Conservation (phyloP, 1,284 basidiomycete species). For the Ustilago curta region DNA sequence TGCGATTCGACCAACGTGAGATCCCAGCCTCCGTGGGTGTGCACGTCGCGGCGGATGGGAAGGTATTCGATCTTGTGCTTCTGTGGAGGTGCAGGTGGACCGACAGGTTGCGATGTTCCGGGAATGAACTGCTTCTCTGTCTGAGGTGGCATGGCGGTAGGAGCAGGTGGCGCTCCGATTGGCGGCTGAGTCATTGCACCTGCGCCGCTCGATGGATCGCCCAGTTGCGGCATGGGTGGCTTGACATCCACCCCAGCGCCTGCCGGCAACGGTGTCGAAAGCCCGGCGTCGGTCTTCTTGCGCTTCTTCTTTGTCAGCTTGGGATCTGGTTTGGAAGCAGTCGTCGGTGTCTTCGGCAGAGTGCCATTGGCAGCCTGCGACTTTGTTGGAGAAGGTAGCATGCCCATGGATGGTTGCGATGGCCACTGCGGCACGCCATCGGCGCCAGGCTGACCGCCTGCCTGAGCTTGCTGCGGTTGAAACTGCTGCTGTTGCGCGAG, state of each 20-base stretch:
- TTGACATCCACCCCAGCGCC: constrained; percentile 28
- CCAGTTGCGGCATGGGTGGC: constrained; percentile 29
- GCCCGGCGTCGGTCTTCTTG: constrained; percentile 39
- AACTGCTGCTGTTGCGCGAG: constrained; percentile 33
- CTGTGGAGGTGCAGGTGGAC: constrained; percentile 61
- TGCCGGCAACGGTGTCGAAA: constrained; percentile 22
- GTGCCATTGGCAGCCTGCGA: constrained; percentile 20
- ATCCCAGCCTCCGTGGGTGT: constrained; percentile 88
- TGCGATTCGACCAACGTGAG: constrained; percentile 79
- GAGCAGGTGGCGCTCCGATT: constrained; percentile 1
- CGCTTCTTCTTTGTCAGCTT: constrained; percentile 47
- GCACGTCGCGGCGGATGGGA: constrained; percentile 81
- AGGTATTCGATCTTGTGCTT: constrained; percentile 91
- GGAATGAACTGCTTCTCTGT: constrained; percentile 33
- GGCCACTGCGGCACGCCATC: constrained; percentile 41
- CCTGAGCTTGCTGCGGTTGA: constrained; percentile 21
- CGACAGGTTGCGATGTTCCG: constrained; percentile 42
- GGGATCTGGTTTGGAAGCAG: constrained; percentile 31
- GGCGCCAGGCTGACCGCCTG: constrained; percentile 19
- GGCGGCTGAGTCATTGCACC: constrained; percentile 20
- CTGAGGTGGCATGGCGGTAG: constrained; percentile 16
- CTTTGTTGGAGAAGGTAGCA: constrained; percentile 37
- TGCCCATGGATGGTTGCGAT: constrained; percentile 29
- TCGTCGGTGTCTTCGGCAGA: constrained; percentile 25
- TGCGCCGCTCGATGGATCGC: constrained; percentile 15